Evolutionary conservation across 2,329 filamentous ascomycete genomes (phyloP).

Genomic region (Dendryphion nanum): DNA sequence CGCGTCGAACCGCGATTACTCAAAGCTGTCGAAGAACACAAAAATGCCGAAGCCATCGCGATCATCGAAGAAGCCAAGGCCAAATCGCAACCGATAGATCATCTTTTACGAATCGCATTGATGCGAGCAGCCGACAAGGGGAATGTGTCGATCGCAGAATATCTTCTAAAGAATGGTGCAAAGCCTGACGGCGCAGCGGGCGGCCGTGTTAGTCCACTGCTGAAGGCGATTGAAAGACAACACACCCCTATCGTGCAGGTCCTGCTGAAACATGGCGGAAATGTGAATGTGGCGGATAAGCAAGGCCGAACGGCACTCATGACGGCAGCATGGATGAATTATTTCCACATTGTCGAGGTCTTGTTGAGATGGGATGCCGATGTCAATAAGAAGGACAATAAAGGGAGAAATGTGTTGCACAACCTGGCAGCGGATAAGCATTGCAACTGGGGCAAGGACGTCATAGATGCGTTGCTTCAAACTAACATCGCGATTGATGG

Average conservation of each 20-base stretch:
- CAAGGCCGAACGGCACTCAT: constrained; percentile 37
- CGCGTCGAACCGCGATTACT: constrained; percentile 36
- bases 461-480: constrained; percentile 42
- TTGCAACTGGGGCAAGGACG: constrained; percentile 48
- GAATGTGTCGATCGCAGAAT: constrained; percentile 29
- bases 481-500: constrained; percentile 43
- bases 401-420: constrained; percentile 34
- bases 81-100: constrained; percentile 29
- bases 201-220: constrained; percentile 27
- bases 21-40: constrained; percentile 33
- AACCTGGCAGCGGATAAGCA: constrained; percentile 42
- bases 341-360: constrained; percentile 33
- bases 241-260: constrained; percentile 29
- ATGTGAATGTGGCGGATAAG: constrained; percentile 35
- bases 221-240: constrained; percentile 33
- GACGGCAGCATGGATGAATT: constrained; percentile 37
- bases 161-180: constrained; percentile 31
- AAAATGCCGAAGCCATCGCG: constrained; percentile 27
- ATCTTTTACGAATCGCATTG: constrained; percentile 36
- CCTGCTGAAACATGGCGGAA: constrained; percentile 30
- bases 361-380: constrained; percentile 38
- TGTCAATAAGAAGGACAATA: constrained; percentile 37
- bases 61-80: constrained; percentile 31
- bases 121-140: constrained; percentile 35
- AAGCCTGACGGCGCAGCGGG: constrained; percentile 34